These are phyloP conservation scores for Ochetophila trinervis DNA, from an alignment of 306 rosid species.

Conservation along the genomic window DNA sequence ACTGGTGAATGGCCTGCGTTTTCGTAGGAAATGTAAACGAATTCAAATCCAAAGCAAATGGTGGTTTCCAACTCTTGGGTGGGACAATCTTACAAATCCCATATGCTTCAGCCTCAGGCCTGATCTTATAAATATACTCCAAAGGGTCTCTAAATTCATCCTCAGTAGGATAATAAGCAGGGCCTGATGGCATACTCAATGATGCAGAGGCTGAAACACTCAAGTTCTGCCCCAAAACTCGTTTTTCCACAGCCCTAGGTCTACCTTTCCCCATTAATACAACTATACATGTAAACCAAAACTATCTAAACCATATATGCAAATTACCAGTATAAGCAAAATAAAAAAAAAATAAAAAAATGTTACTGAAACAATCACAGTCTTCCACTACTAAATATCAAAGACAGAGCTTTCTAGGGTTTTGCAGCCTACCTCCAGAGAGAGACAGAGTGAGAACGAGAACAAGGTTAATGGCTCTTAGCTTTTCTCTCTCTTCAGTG, in stretches of 20 bases:
- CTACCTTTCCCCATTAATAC: constrained; percentile 79
- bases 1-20: constrained; percentile 83
- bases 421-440: constrained; percentile 28
- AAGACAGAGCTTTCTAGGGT: constrained; percentile 16
- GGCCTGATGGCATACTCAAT: constrained; percentile 62
- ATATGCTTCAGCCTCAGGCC: constrained; percentile 79
- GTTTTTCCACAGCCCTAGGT: constrained; percentile 91
- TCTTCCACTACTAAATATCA: not conserved
- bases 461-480: not conserved
- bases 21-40: constrained; percentile 78
- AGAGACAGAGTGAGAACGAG: not conserved
- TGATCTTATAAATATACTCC: constrained; percentile 75
- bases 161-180: constrained; percentile 78
- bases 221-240: constrained; percentile 60
- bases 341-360: not conserved
- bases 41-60: constrained; percentile 72
- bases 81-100: constrained; percentile 98
- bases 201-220: constrained; percentile 44
- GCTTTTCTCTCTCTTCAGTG: not conserved
- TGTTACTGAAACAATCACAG: constrained; percentile 7
- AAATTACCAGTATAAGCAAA: constrained; percentile 5
- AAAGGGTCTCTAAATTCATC: constrained; percentile 91
- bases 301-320: constrained; percentile 20
- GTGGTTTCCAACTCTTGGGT: constrained; percentile 83
- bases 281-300: constrained; percentile 8